phyloP scores from a whole-genome alignment of 2,329 filamentous ascomycete genomes.

The Lecanicillium sp. region DNA sequence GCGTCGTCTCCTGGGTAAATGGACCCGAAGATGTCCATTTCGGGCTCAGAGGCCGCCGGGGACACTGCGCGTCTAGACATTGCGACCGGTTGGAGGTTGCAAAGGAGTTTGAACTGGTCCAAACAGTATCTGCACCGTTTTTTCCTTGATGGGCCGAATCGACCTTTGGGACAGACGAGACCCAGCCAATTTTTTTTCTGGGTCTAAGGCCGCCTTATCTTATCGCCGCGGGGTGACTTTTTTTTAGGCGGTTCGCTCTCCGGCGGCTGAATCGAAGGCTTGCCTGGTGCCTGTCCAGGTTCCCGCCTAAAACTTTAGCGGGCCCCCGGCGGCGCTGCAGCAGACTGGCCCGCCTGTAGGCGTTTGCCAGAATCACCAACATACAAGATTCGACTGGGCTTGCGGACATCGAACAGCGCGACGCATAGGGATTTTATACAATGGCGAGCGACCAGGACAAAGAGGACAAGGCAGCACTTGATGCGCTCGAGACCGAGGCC shows the following conservation, averaged over 20 bases:
- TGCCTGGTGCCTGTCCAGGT: no score
- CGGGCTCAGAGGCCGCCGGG: conserved; percentile 79
- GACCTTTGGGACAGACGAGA: no score
- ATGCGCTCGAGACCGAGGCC: conserved; percentile 74
- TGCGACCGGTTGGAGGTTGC: no score
- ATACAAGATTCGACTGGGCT: not conserved
- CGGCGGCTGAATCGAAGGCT: no score
- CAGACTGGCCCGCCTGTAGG: not conserved
- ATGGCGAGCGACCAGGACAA: conserved; percentile 35
- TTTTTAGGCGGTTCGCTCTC: not conserved
- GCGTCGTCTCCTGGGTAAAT: conserved; percentile 61
- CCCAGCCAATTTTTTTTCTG: conserved; percentile 27
- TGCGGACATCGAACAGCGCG: not conserved
- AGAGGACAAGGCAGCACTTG: conserved; percentile 69
- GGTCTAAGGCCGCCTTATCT: conserved; percentile 28
- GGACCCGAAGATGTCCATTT: conserved; percentile 80
- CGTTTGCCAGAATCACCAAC: not conserved
- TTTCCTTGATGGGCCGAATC: no score
- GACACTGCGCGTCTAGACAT: conserved; percentile 74
- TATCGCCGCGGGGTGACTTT: conserved; percentile 31
- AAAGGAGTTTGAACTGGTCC: no score
- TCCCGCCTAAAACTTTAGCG: no score
- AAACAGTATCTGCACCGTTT: no score
- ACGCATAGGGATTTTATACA: conserved; percentile 17
- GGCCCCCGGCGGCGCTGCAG: no score